Evolutionary conservation across 1,139 yeast genomes (phyloP), one percentile per base, ranked within the genome.

Genomic region (Saccharomyces pastorianus): DNA sequence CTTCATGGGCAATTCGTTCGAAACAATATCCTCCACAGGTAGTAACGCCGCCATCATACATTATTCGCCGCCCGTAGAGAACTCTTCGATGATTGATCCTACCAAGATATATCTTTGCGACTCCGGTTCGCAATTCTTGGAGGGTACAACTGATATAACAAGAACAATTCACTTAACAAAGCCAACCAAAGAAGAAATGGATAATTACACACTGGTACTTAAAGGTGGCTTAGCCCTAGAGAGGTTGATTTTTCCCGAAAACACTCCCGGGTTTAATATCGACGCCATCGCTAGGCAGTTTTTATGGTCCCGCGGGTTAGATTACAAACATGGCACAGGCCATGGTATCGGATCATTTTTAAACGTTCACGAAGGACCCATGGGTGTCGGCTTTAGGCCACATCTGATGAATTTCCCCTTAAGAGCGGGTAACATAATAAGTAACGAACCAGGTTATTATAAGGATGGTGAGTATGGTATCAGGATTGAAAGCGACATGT

Each of bases 81-180:
- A 79, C 32, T 83, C 88, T 56, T 73, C 87, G 3, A 76, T 82
- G 62, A 85, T 95, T 55, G 84, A 88, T 62, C 90, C 91, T 17
- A 73, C 80, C 51, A 85, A 88, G 65, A 80, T 90, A 28, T 93
- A 91, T 68, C 76, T 95, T 57, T 82, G 89, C 66, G 99, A 95
- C 70, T 84, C 96, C 2, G 99, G 99, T 6, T 85, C 96, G 2
- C 99, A 95, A 68, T 95, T 86, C 67, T 73, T 84, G 51, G 97
- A 91, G 59, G 99, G 99, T 38, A 93, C 99, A 1, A 93, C 99
- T 0, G 99, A 93, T 71, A 88, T 93, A 14, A 93, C 99, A 2
- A 83, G 99, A 71, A 93, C 99, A 0, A 68, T 88, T 47, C 98
- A 93, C 70, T 85, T 88, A 66, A 82, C 84, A 2, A 71, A 70